Base-by-base conservation (phyloP, 257 asterid species). In the Parsonsia alboflavescens region DNA sequence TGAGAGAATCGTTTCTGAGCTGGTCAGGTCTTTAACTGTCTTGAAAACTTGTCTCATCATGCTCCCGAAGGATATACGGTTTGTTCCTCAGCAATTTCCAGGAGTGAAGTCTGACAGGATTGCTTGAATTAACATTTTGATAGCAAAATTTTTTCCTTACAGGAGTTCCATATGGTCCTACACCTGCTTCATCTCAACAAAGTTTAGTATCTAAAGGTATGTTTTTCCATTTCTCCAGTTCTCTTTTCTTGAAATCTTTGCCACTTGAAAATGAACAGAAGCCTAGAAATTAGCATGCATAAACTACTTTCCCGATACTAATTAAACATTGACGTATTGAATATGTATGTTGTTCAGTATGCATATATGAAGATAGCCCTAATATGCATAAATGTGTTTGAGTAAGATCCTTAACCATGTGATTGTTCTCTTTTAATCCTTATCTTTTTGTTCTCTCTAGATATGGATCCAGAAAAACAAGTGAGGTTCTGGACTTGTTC, bases 121-220 rank as follows among this genome's bases (percentile, higher is more conserved):
- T 73, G 11, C 71, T 39, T 69, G 12, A 61, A 70, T 70, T 72
- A 73, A 65, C 71, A 68, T 72, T 82, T 80, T 85, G 87, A 90
- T 83, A 85, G 77, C 74, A 81, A 80, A 65, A 82, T 80, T 76
- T 82, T 80, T 87, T 83, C 84, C 81, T 86, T 85, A 84, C 99
- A 94, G 99, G 99, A 80, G 85, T 84, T 77, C 96, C 96, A 66
- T 89, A 86, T 79, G 98, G 97, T 75, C 97, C 85, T 74, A 82
- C 89, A 24, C 83, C 97, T 86, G 85, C 88, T 89, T 85, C 97
- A 73, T 82, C 96, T 82, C 90, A 87, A 85, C 96, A 90, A 90
- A 83, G 89, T 86, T 86, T 87, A 85, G 89, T 85, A 74, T 90
- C 91, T 30, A 94, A 94, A 90, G 99, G 98, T 94, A 88, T 86